Conservation (phyloP, 306 rosid species). For the Crotalaria pallida region DNA sequence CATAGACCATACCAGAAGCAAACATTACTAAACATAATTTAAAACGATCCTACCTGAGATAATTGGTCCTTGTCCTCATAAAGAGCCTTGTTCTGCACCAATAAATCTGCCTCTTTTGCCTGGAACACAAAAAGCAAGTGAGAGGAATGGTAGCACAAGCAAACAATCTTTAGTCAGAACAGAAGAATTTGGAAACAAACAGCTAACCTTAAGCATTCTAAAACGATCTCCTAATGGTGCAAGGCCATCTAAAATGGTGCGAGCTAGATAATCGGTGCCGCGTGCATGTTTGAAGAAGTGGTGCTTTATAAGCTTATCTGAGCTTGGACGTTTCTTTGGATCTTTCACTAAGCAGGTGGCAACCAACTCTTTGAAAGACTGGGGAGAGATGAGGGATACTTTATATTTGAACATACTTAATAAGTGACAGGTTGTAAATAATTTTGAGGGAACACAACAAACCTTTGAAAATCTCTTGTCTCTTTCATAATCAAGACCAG, state of each 20-base stretch:
- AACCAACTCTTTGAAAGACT: slow-evolving; percentile 93
- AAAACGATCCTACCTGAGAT: slow-evolving; percentile 59
- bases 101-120: slow-evolving; percentile 89
- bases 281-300: slow-evolving; percentile 84
- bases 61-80: slow-evolving; percentile 85
- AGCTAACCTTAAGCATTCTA: slow-evolving; percentile 68
- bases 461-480: slow-evolving; percentile 97
- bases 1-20: slow-evolving; percentile 8
- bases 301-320: slow-evolving; percentile 91
- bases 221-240: slow-evolving; percentile 88
- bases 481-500: slow-evolving; percentile 96
- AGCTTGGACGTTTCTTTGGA: slow-evolving; percentile 92
- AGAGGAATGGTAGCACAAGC: slow-evolving; percentile 12
- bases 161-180: not conserved
- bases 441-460: slow-evolving; percentile 35
- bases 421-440: slow-evolving; percentile 8
- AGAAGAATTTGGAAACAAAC: slow-evolving; percentile 24
- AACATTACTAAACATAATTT: not conserved
- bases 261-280: slow-evolving; percentile 51
- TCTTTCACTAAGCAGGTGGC: slow-evolving; percentile 95
- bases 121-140: slow-evolving; percentile 30
- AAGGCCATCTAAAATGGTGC: slow-evolving; percentile 73
- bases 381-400: slow-evolving; percentile 28
- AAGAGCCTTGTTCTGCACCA: slow-evolving; percentile 77
- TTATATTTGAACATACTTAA: slow-evolving; percentile 24